Percentiles rank a stretch among this genome's conserved stretches.
Conservation (phyloP, 1,139 yeast species). For the Debaryomyces robertsiae region DNA sequence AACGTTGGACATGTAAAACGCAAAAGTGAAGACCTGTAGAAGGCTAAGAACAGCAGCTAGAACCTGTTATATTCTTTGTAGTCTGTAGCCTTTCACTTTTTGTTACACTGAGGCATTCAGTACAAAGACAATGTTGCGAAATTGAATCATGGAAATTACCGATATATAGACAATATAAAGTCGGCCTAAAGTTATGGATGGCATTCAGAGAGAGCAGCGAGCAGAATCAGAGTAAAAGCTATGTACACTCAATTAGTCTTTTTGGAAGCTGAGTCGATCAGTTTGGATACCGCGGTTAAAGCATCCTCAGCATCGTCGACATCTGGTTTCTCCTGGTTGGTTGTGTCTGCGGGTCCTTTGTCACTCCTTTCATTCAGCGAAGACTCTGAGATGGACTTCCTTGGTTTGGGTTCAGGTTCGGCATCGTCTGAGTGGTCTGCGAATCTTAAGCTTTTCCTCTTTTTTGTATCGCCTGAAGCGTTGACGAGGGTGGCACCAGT, state of each 20-base stretch:
- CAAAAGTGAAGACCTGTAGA: too few species aligned
- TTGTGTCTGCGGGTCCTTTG: slow-evolving; percentile 15
- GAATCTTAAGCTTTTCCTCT: slow-evolving; percentile 44
- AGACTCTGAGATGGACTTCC: slow-evolving; percentile 13
- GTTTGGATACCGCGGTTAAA: slow-evolving; percentile 1
- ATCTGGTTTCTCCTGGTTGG: slow-evolving; percentile 1
- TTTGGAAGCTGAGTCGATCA: slow-evolving; percentile 2
- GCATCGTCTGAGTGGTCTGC: slow-evolving; percentile 27
- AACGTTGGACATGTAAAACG: too few species aligned
- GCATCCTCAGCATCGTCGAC: not conserved
- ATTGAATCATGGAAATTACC: too few species aligned
- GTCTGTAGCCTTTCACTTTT: too few species aligned
- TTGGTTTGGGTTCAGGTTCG: slow-evolving; percentile 15
- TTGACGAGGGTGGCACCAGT: slow-evolving; percentile 11
- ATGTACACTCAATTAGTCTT: slow-evolving; percentile 6
- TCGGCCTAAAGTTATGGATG: too few species aligned
- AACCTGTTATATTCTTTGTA: too few species aligned
- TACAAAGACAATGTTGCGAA: too few species aligned
- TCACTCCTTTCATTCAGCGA: slow-evolving; percentile 1
- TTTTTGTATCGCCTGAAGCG: slow-evolving; percentile 17
- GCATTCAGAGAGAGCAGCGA: too few species aligned
- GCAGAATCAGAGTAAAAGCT: slow-evolving; percentile 1
- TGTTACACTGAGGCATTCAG: too few species aligned
- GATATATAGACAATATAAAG: too few species aligned
- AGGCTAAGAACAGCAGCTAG: too few species aligned